Base-by-base conservation (phyloP, 163 green algal genomes). In the Scenedesmus sp. region DNA sequence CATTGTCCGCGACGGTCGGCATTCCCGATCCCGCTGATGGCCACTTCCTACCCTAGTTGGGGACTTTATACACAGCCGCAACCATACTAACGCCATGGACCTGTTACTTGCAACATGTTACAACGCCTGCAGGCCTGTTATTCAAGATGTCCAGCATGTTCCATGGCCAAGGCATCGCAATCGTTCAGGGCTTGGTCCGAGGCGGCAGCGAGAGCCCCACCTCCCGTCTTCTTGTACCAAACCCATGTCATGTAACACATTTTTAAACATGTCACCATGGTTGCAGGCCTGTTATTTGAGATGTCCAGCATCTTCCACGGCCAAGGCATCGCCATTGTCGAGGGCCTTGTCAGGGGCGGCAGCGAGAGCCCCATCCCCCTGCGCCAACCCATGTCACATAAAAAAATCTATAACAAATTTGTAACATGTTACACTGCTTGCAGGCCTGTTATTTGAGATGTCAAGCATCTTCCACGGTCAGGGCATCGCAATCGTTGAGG, bases 211-310 rank as follows among this genome's bases (percentile, higher is more conserved):
- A 91, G 76, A 81, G 52, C 57, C 87, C 87, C 64, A 73, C 54
- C n/a, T 18, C 73, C 3, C 20, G 34, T 46, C 34, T 46, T 46
- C 34, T 46, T 46, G 34, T 46, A 46, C 34, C 34, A 46, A 46
- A 46, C 34, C 34, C 34, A 46, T 46, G 34, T 46, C 34, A 46
- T 46, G 34, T 46, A 46, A 64, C 59, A 64, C 9, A 10, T 64
- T 8, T 64, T 64, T 64, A 15, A 64, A 79, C 23, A 13, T 79
- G 66, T 70, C 54, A 26, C 34, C 56, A 67, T 16, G 9, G 57
- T 23, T 23, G 56, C 83, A 90, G 86, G 86, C 7, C 86, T 90
- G 67, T 26, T 90, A 64, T 60, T 90, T 82, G 86, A 90, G 86
- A 16, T 90, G 46, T 16, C 86, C 34, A 70, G 46, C 67, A 66